Percentiles rank a stretch among this genome's conserved stretches.
Conservation (phyloP, 148 eudicot species). For the Dysphania ambrosioides region DNA sequence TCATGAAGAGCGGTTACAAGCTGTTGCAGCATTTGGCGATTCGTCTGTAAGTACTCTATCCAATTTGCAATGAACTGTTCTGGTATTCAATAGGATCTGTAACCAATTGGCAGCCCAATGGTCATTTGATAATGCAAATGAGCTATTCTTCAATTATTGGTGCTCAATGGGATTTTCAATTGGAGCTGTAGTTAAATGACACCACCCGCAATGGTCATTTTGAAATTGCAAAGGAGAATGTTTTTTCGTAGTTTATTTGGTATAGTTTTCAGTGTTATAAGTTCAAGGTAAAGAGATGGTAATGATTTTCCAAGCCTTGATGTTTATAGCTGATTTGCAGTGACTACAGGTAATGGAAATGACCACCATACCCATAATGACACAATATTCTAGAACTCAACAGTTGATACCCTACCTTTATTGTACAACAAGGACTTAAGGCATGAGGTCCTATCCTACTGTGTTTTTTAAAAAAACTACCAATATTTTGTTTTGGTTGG, state of each 20-base stretch:
- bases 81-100: conserved; percentile 13
- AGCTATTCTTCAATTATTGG: neutral
- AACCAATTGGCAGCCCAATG: neutral
- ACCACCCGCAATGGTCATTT: conserved; percentile 6
- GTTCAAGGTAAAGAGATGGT: neutral
- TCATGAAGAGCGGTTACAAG: conserved; percentile 91
- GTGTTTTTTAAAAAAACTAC: no score
- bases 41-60: conserved; percentile 55
- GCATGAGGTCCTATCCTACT: neutral
- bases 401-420: neutral
- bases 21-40: conserved; percentile 69
- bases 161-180: neutral
- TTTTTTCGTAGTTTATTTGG: neutral
- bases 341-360: neutral
- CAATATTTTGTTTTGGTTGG: no score
- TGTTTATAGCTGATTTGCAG: neutral
- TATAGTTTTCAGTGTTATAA: neutral
- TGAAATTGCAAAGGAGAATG: neutral
- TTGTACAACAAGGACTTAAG: neutral
- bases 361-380: neutral
- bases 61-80: conserved; percentile 1
- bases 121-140: neutral
- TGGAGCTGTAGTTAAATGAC: neutral
- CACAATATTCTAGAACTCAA: neutral
- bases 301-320: neutral